Conservation (phyloP, 768 basidiomycete genomes). For the Pseudohyphozyma bogoriensis region DNA sequence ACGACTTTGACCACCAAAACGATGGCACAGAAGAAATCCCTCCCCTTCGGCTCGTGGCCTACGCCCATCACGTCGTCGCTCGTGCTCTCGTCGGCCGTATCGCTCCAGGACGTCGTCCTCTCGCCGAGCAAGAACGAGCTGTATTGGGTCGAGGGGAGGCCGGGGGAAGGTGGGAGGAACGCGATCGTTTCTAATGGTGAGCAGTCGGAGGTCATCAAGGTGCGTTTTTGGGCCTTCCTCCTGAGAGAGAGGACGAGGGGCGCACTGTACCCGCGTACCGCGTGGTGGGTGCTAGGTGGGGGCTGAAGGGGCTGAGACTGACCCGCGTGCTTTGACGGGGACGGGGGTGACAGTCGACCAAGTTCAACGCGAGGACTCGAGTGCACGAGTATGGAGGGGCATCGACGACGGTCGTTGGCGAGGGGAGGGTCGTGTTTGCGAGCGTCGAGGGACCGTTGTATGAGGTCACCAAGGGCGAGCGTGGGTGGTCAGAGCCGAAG, state of each 20-base stretch:
- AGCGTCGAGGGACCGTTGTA: slow-evolving; percentile 49
- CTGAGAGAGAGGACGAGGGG: background rate
- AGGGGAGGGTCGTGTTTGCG: slow-evolving; percentile 52
- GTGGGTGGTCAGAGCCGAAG: slow-evolving; percentile 35
- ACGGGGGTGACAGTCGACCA: background rate
- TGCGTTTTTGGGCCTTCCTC: slow-evolving; percentile 38
- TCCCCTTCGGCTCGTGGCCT: slow-evolving; percentile 56
- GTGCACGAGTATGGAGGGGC: slow-evolving; percentile 69
- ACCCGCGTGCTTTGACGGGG: background rate
- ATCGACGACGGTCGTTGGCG: slow-evolving; percentile 46
- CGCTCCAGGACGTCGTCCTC: slow-evolving; percentile 46
- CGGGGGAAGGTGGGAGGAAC: slow-evolving; percentile 49
- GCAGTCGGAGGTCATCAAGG: slow-evolving; percentile 49
- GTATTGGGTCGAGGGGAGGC: slow-evolving; percentile 54
- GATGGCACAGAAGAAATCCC: slow-evolving; percentile 26
- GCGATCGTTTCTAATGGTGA: slow-evolving; percentile 48
- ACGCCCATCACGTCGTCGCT: slow-evolving; percentile 50
- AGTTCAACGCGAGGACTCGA: slow-evolving; percentile 25
- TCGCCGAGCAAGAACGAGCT: slow-evolving; percentile 44
- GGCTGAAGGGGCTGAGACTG: too few relatives aligned
- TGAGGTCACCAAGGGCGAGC: slow-evolving; percentile 33
- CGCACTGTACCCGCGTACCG: background rate
- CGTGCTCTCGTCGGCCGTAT: slow-evolving; percentile 40
- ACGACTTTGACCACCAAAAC: too few relatives aligned
- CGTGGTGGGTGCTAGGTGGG: too few relatives aligned